Evolutionary conservation across 495 filamentous ascomycete species (phyloP), one percentile per base, ranked within the genome.

Genomic region (Aspergillus indologenus): DNA sequence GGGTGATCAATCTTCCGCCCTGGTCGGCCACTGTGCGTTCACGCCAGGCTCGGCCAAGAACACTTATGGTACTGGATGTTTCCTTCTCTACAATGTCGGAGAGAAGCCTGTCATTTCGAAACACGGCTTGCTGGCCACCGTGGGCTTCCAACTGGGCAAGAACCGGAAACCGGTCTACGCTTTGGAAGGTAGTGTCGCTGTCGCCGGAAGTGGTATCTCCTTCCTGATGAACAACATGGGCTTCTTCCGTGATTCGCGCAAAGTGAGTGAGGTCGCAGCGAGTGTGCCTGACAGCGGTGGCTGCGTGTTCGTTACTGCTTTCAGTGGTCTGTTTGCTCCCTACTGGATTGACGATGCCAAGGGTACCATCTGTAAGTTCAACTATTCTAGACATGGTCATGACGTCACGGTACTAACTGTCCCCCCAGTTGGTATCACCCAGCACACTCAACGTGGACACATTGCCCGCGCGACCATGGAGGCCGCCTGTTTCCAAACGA

Each of bases 291-390:
- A 98, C 63, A 96, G 86, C 58, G 93, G 93, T 60, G 93, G 93
- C 22, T 90, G 92, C 42, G 83, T 95, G 6, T 98, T 98, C 67
- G 93, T 98, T 49, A 96, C 93, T 29, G 93, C 93, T 1, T 98
- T 98, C 71, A 94, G 90, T 77, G 93, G 93, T 60, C 80, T 98
- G 1, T 96, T 96, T 71, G 93, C 93, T 18, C 93, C 93, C n/a
- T 96, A 96, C 71, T 98, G 93, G 93, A 96, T 96, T 61, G 93
- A 96, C 70, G 91, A 96, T 73, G 92, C 91, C 31, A 87, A 92
- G 72, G 93, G 93, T 53, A 96, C 92, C 1, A 85, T 94, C 20
- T 92, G 87, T 89, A 78, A 78, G 84, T 75, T 62, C n/a, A 43
- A 45, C n/a, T 46, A 53, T 57, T 29, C 47, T 34, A 17, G 50